phyloP scores from a whole-genome alignment of 2,329 filamentous ascomycete genomes.

The Endothia cerciana region DNA sequence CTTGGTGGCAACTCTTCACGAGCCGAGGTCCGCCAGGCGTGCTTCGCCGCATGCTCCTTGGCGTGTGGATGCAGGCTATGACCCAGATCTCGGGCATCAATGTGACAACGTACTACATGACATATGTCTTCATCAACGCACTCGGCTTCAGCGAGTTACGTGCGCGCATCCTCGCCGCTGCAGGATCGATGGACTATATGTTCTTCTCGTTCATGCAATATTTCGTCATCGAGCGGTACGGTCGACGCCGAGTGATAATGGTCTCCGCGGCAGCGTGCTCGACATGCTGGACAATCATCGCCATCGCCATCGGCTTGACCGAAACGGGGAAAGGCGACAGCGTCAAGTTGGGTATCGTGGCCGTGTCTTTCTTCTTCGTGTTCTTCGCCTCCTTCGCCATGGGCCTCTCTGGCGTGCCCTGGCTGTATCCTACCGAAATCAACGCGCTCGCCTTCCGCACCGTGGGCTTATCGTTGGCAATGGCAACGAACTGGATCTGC shows the following conservation, averaged over 20 bases:
- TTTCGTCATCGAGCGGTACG: slow-evolving; percentile 38
- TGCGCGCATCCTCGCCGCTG: slow-evolving; percentile 48
- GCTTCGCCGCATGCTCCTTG: slow-evolving; percentile 36
- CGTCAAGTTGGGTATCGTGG: slow-evolving; percentile 31
- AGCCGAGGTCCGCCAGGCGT: slow-evolving; percentile 37
- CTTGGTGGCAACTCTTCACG: slow-evolving; percentile 48
- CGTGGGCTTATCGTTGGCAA: slow-evolving; percentile 39
- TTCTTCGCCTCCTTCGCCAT: slow-evolving; percentile 38
- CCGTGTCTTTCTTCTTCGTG: slow-evolving; percentile 37
- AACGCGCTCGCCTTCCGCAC: slow-evolving; percentile 42
- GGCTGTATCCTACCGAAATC: slow-evolving; percentile 39
- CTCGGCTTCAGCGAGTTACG: slow-evolving; percentile 37
- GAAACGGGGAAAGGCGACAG: slow-evolving; percentile 29
- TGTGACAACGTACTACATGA: slow-evolving; percentile 31
- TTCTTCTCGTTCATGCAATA: slow-evolving; percentile 31
- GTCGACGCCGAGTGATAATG: slow-evolving; percentile 38
- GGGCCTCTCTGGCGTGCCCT: slow-evolving; percentile 33
- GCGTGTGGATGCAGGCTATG: slow-evolving; percentile 45
- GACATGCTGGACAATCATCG: slow-evolving; percentile 33
- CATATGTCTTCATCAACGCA: slow-evolving; percentile 47
- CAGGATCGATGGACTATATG: slow-evolving; percentile 46
- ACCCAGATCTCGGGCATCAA: slow-evolving; percentile 27
- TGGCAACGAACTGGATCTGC: slow-evolving; percentile 41
- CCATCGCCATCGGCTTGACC: slow-evolving; percentile 31
- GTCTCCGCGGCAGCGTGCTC: slow-evolving; percentile 32